Evolutionary conservation across 352 stramenopile species (phyloP).

Genomic region (Blastocystis sp.): DNA sequence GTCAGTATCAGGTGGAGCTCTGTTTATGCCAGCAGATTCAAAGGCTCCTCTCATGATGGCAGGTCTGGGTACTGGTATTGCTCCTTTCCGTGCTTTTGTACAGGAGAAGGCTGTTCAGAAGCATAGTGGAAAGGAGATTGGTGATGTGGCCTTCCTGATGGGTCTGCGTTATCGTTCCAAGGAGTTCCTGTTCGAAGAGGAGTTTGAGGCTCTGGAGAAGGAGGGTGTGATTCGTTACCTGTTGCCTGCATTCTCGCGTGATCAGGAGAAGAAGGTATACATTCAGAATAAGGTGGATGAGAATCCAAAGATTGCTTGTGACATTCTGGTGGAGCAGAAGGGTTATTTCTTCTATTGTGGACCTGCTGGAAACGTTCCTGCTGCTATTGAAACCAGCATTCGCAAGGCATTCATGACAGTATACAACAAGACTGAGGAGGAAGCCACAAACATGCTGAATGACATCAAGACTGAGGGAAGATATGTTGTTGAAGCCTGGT

Average conservation of each 20-base stretch:
- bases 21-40: too few species aligned
- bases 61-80: slow-evolving; percentile 77
- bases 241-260: slow-evolving; percentile 76
- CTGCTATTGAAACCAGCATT: slow-evolving; percentile 2
- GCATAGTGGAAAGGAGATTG: slow-evolving; percentile 67
- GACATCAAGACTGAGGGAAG: slow-evolving; percentile 18
- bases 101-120: slow-evolving; percentile 76
- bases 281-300: slow-evolving; percentile 79
- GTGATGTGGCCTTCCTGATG: slow-evolving; percentile 82
- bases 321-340: slow-evolving; percentile 73
- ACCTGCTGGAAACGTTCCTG: slow-evolving; percentile 63
- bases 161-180: slow-evolving; percentile 80
- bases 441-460: slow-evolving; percentile 30
- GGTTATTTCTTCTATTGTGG: slow-evolving; percentile 78
- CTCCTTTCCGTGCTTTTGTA: slow-evolving; percentile 79
- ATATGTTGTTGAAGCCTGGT: slow-evolving; percentile 58
- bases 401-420: not conserved
- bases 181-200: slow-evolving; percentile 89
- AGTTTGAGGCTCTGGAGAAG: slow-evolving; percentile 75
- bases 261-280: slow-evolving; percentile 80
- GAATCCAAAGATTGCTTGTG: slow-evolving; percentile 72
- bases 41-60: slow-evolving; percentile 83
- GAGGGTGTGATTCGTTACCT: slow-evolving; percentile 76
- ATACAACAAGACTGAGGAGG: slow-evolving; percentile 32
- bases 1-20: slow-evolving; percentile 84